A percentile compares a stretch with the other conserved stretches of the same genome.
Evolutionary conservation across 2,329 filamentous ascomycete species (phyloP).

Genomic region (Lasiodiplodia citricola): DNA sequence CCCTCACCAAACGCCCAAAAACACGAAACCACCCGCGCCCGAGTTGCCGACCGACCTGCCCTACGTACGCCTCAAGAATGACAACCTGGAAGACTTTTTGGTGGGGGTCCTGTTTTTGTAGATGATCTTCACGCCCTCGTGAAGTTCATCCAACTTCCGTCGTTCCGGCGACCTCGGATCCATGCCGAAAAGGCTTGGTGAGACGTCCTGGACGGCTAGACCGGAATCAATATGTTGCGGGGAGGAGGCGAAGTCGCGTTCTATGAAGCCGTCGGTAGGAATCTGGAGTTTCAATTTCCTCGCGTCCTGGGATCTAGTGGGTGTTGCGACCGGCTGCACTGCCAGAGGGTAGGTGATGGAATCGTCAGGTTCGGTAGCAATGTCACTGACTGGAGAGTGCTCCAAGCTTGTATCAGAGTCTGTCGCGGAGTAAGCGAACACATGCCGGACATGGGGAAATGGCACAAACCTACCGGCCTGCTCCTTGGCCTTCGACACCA

Average conservation of each 20-base stretch:
- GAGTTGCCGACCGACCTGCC: background rate
- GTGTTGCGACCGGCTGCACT: background rate
- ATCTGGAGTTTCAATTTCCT: background rate
- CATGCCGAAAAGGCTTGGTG: background rate
- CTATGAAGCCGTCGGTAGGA: background rate
- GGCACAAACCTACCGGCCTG: slow-evolving; percentile 1
- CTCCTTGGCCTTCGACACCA: background rate
- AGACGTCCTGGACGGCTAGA: background rate
- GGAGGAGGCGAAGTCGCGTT: background rate
- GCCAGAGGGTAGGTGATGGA: too few species aligned
- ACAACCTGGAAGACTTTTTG: background rate
- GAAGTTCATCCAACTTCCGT: slow-evolving; percentile 7
- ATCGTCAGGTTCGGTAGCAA: background rate
- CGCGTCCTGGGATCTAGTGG: background rate
- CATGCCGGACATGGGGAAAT: too few species aligned
- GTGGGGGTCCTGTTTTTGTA: background rate
- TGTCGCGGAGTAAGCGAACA: background rate
- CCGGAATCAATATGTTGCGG: too few species aligned
- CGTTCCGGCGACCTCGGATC: background rate
- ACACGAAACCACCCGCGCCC: background rate
- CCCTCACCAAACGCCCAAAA: background rate
- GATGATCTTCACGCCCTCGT: background rate
- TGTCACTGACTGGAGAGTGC: background rate
- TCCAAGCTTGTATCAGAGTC: background rate
- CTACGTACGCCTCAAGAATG: background rate